Percentiles rank a stretch among this genome's conserved stretches.
Evolutionary conservation across 2,329 filamentous ascomycete species (phyloP).

Genomic region (Aspergillus sp.): DNA sequence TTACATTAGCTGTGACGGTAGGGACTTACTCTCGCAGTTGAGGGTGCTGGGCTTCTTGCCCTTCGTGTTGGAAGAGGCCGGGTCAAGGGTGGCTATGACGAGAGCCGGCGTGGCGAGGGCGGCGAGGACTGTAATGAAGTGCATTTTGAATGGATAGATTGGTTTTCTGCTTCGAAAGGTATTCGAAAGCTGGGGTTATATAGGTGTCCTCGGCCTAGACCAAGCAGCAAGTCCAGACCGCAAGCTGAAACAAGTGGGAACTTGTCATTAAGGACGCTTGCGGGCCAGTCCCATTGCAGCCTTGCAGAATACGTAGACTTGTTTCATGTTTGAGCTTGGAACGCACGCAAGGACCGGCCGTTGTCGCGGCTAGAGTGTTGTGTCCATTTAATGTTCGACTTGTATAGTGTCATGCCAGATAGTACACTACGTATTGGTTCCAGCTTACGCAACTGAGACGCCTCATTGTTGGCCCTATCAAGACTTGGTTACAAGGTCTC

Average conservation of each 20-base stretch:
- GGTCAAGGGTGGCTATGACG: constrained; percentile 31
- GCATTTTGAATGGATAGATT: neutral
- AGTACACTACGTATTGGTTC: no score
- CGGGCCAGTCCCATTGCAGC: neutral
- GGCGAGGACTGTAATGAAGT: constrained; percentile 12
- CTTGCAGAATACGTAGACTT: neutral
- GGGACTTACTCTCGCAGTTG: constrained; percentile 29
- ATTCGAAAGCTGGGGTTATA: neutral
- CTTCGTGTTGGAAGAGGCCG: constrained; percentile 37
- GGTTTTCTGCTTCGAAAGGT: neutral
- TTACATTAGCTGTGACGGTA: neutral
- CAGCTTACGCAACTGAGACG: no score
- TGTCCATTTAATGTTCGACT: no score
- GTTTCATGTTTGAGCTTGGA: constrained; percentile 1
- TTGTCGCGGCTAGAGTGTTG: no score
- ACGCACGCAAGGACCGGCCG: neutral
- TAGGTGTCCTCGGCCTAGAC: neutral
- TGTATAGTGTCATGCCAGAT: no score
- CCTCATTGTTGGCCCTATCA: neutral
- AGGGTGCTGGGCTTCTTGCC: constrained; percentile 30
- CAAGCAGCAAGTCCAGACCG: neutral
- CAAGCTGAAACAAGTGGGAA: neutral
- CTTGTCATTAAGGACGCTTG: neutral
- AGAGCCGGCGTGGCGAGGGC: constrained; percentile 12
- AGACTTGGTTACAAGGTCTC: neutral